phyloP scores from a whole-genome alignment of 306 rosid genomes.

The Pyrus pyrifolia region DNA sequence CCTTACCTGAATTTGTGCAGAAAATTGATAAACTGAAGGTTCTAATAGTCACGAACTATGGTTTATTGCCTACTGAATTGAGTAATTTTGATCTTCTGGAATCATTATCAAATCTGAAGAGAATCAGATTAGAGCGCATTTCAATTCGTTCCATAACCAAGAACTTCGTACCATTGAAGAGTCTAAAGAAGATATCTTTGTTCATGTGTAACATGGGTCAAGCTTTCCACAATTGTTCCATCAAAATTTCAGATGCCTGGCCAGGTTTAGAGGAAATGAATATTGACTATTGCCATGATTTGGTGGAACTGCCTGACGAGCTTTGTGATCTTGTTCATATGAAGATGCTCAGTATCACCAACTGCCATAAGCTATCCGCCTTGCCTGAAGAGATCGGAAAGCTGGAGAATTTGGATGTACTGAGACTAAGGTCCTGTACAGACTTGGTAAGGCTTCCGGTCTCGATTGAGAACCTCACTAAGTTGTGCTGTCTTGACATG shows the following conservation, averaged over 20 bases:
- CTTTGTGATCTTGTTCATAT: slow-evolving; percentile 21
- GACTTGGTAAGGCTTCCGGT: slow-evolving; percentile 33
- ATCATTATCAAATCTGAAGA: slow-evolving; percentile 26
- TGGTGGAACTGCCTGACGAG: slow-evolving; percentile 35
- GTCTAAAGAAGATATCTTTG: slow-evolving; percentile 48
- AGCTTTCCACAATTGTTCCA: slow-evolving; percentile 24
- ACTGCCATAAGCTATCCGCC: slow-evolving; percentile 42
- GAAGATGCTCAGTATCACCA: slow-evolving; percentile 46
- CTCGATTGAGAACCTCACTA: slow-evolving; percentile 17
- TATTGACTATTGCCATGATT: slow-evolving; percentile 42
- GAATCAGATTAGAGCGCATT: slow-evolving; percentile 50
- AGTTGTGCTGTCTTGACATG: slow-evolving; percentile 35
- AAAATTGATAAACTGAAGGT: slow-evolving; percentile 16
- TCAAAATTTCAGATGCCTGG: slow-evolving; percentile 20
- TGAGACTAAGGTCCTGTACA: slow-evolving; percentile 48
- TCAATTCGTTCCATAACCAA: slow-evolving; percentile 29
- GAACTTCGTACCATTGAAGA: slow-evolving; percentile 21
- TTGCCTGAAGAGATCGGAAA: slow-evolving; percentile 35
- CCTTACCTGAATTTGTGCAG: slow-evolving; percentile 37
- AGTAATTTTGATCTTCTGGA: slow-evolving; percentile 29
- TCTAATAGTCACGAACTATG: slow-evolving; percentile 30
- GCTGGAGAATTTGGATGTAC: slow-evolving; percentile 32
- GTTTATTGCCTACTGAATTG: slow-evolving; percentile 25
- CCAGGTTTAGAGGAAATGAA: slow-evolving; percentile 42
- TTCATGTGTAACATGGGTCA: slow-evolving; percentile 50